phyloP scores from a whole-genome alignment of 192 early-diverging fungal genomes.

The Jimgerdemannia flammicorona region DNA sequence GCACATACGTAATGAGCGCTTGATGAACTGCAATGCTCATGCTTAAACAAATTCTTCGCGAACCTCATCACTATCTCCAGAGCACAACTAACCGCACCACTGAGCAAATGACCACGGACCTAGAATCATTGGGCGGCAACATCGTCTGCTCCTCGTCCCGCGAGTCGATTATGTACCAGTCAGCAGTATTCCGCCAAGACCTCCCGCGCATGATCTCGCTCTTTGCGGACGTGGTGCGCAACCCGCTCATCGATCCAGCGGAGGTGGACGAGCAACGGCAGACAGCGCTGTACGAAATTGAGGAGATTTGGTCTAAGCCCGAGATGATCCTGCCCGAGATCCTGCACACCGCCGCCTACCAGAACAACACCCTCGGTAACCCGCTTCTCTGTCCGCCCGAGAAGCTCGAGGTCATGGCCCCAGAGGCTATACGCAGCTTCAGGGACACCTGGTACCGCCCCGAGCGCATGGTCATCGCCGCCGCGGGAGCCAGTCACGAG shows the following conservation, averaged over 20 bases:
- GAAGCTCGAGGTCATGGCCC: constrained; percentile 62
- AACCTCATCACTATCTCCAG: constrained; percentile 15
- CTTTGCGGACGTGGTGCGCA: constrained; percentile 78
- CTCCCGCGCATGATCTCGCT: constrained; percentile 64
- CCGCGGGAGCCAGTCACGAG: constrained; percentile 84
- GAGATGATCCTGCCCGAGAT: constrained; percentile 86
- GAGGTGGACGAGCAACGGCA: constrained; percentile 82
- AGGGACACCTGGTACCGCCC: constrained; percentile 84
- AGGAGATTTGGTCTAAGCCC: constrained; percentile 81
- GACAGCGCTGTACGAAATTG: constrained; percentile 81
- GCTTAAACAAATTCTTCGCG: not conserved
- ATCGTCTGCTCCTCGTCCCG: constrained; percentile 86
- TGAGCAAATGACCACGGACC: constrained; percentile 65
- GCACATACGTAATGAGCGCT: not conserved
- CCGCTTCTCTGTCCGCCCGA: constrained; percentile 70
- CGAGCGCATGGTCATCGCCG: constrained; percentile 88
- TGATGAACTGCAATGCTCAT: not conserved
- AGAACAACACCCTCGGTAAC: constrained; percentile 75
- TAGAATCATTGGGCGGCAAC: constrained; percentile 89
- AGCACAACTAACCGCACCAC: constrained; percentile 66
- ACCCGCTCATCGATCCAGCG: constrained; percentile 64
- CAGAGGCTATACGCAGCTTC: constrained; percentile 65
- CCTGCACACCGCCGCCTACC: constrained; percentile 81
- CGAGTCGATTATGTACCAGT: constrained; percentile 95
- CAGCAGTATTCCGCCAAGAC: constrained; percentile 85